Percentiles rank a stretch among this genome's conserved stretches.
These are phyloP conservation scores for Penicillium longicatenatum DNA, from an alignment of 495 filamentous ascomycete genomes.

Conservation along the genomic window DNA sequence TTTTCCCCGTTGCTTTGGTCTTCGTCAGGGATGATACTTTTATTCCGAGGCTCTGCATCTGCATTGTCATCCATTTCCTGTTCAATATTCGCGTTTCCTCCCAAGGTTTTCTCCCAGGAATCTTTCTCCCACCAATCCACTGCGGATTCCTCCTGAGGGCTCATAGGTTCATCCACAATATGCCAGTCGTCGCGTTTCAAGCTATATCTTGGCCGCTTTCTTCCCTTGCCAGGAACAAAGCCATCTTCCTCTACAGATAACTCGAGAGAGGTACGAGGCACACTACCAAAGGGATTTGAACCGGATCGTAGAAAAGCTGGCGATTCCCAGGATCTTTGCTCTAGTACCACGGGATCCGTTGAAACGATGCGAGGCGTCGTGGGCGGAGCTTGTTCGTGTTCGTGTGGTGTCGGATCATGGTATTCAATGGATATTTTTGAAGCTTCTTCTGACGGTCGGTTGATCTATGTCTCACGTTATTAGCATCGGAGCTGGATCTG, in stretches of 20 bases:
- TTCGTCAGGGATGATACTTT: neutral
- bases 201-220: constrained; percentile 74
- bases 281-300: constrained; percentile 59
- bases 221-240: constrained; percentile 59
- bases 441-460: constrained; percentile 31
- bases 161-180: constrained; percentile 66
- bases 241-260: constrained; percentile 74
- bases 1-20: neutral
- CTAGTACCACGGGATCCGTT: constrained; percentile 7
- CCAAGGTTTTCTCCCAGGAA: constrained; percentile 39
- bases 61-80: neutral
- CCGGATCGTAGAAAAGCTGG: constrained; percentile 74
- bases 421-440: constrained; percentile 52
- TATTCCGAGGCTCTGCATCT: neutral
- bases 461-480: constrained; percentile 30
- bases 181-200: constrained; percentile 69
- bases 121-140: constrained; percentile 31
- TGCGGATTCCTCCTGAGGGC: constrained; percentile 53
- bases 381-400: constrained; percentile 24
- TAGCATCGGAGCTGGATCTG: constrained; percentile 1
- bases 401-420: constrained; percentile 26
- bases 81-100: constrained; percentile 4
- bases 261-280: constrained; percentile 60
- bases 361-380: constrained; percentile 26
- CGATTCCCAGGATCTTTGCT: constrained; percentile 56